phyloP scores from a whole-genome alignment of 441 rosid genomes.

The Geranium incanum region DNA sequence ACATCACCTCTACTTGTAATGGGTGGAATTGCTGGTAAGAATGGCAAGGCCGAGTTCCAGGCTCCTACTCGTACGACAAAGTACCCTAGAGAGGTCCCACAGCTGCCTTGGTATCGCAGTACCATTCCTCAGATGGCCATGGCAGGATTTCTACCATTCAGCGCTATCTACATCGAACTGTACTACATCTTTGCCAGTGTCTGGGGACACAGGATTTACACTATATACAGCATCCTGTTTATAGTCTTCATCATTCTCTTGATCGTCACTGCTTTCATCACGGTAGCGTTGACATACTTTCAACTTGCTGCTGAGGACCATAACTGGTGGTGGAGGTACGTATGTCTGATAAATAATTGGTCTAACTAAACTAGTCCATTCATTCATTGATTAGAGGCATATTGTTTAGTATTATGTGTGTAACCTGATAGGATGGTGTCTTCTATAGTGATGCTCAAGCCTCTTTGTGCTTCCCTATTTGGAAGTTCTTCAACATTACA shows the following conservation, averaged over 20 bases:
- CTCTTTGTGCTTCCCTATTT: no score
- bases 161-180: slow-evolving; percentile 29
- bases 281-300: slow-evolving; percentile 29
- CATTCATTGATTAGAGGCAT: no score
- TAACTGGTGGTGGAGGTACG: slow-evolving; percentile 31
- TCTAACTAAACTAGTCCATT: no score
- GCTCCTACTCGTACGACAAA: slow-evolving; percentile 30
- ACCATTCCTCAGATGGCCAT: slow-evolving; percentile 28
- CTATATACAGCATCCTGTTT: slow-evolving; percentile 26
- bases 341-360: background rate
- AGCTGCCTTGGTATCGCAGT: slow-evolving; percentile 27
- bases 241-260: slow-evolving; percentile 25
- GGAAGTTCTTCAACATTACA: no score
- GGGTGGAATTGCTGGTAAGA: slow-evolving; percentile 31
- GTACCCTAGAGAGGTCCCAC: slow-evolving; percentile 30
- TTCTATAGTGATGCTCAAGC: no score
- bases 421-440: no score
- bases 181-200: slow-evolving; percentile 27
- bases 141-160: slow-evolving; percentile 29
- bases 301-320: slow-evolving; percentile 30
- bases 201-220: slow-evolving; percentile 27
- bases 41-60: slow-evolving; percentile 28
- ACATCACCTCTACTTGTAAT: slow-evolving; percentile 26
- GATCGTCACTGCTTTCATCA: slow-evolving; percentile 29
- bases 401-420: no score